A percentile compares a stretch with the other conserved stretches of the same genome.
Evolutionary conservation across 768 basidiomycete genomes (phyloP).

Genomic region (Xerocomus potaroensis): DNA sequence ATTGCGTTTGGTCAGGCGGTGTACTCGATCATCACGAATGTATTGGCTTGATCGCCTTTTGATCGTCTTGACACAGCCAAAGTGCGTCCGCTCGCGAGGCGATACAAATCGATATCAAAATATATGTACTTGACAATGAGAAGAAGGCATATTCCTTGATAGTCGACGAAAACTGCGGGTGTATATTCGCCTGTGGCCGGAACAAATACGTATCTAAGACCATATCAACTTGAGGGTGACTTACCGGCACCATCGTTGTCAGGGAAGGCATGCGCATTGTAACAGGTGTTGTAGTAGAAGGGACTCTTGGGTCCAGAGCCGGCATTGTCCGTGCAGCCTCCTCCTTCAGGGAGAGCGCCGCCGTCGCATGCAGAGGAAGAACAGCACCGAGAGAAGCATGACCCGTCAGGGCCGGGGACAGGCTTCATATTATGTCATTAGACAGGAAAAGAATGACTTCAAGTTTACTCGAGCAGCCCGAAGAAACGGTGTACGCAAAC

Average conservation of each 20-base stretch:
- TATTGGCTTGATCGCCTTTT: too few relatives aligned
- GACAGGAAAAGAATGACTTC: neutral
- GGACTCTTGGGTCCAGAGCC: slow-evolving; percentile 30
- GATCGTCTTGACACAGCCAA: too few relatives aligned
- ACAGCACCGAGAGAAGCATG: slow-evolving; percentile 30
- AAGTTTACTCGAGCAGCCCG: slow-evolving; percentile 32
- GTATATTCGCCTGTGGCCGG: slow-evolving; percentile 18
- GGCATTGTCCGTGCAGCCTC: slow-evolving; percentile 26
- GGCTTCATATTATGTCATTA: slow-evolving; percentile 19
- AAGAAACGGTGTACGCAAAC: slow-evolving; percentile 29
- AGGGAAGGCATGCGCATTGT: slow-evolving; percentile 32
- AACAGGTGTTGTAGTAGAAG: slow-evolving; percentile 27
- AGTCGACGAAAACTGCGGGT: slow-evolving; percentile 29
- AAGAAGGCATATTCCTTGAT: too few relatives aligned
- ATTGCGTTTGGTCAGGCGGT: too few relatives aligned
- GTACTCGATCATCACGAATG: too few relatives aligned
- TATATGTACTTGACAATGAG: too few relatives aligned
- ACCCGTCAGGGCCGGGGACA: slow-evolving; percentile 22
- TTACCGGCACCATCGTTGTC: slow-evolving; percentile 30
- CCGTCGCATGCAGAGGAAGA: slow-evolving; percentile 22
- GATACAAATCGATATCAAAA: too few relatives aligned
- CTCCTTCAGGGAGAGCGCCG: slow-evolving; percentile 27
- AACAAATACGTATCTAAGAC: too few relatives aligned
- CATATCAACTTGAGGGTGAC: slow-evolving; percentile 4
- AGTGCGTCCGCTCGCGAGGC: too few relatives aligned